phyloP scores from a whole-genome alignment of 345 rosid species.

The Salix viminalis region DNA sequence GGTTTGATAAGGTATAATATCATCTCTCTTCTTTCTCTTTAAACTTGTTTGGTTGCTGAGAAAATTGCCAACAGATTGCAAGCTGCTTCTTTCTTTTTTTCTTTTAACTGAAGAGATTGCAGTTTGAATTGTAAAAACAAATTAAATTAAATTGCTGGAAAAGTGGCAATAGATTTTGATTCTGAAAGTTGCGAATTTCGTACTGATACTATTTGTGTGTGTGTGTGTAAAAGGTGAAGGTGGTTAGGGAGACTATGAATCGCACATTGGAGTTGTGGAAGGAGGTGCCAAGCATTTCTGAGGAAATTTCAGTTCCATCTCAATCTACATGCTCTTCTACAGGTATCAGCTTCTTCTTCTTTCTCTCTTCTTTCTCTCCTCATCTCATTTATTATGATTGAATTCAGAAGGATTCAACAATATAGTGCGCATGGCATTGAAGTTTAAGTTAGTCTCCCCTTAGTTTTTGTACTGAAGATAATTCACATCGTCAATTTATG shows the following conservation, averaged over 20 bases:
- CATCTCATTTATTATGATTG: background rate
- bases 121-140: background rate
- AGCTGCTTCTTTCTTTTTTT: background rate
- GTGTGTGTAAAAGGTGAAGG: conserved; percentile 48
- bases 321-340: conserved; percentile 40
- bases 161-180: background rate
- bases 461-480: background rate
- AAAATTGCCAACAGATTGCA: conserved; percentile 1
- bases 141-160: background rate
- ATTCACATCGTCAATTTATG: conserved; percentile 4
- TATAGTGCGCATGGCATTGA: background rate
- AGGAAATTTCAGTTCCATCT: conserved; percentile 37
- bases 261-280: conserved; percentile 72
- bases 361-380: background rate
- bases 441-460: background rate
- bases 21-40: background rate
- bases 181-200: background rate
- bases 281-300: conserved; percentile 46
- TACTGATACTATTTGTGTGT: conserved; percentile 12
- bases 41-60: conserved; percentile 6
- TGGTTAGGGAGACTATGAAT: conserved; percentile 88
- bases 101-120: background rate
- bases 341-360: conserved; percentile 25
- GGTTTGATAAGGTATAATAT: conserved; percentile 75
- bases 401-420: background rate